Percentiles rank a stretch among this genome's conserved stretches.
These are phyloP conservation scores for Mollisiaceae sp. DNA, from an alignment of 2,329 filamentous ascomycete species.

Conservation along the genomic window DNA sequence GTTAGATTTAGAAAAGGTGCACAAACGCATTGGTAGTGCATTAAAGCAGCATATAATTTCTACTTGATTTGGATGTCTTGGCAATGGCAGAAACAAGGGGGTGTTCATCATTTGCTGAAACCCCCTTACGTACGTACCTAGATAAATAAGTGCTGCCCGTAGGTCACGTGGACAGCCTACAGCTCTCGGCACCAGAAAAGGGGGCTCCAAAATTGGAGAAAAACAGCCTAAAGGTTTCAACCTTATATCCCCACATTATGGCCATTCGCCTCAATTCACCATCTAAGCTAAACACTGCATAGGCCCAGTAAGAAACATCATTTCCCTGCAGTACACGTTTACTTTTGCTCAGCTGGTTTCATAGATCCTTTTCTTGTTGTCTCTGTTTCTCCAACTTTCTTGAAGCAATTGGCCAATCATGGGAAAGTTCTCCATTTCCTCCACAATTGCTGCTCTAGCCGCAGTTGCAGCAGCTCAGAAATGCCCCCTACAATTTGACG, in stretches of 20 bases:
- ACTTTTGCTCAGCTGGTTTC: background rate
- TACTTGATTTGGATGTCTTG: too few species aligned
- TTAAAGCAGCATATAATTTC: too few species aligned
- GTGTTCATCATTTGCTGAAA: too few species aligned
- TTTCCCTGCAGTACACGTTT: background rate
- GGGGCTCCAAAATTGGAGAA: background rate
- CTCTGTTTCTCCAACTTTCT: background rate
- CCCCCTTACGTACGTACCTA: too few species aligned
- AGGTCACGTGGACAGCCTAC: background rate
- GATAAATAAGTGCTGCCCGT: background rate
- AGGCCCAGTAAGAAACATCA: background rate
- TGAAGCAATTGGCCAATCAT: background rate
- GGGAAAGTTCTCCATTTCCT: background rate
- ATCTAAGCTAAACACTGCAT: background rate
- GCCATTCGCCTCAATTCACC: background rate
- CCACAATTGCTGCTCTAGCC: constrained; percentile 19
- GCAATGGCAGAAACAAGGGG: too few species aligned
- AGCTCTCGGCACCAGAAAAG: background rate
- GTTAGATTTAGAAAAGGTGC: too few species aligned
- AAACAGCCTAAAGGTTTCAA: constrained; percentile 1
- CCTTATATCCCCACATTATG: constrained; percentile 4
- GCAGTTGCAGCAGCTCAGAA: constrained; percentile 38
- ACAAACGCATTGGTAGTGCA: too few species aligned
- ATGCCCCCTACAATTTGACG: constrained; percentile 52
- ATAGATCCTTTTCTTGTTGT: background rate